Evolutionary conservation across 257 asterid genomes (phyloP).

Genomic region (Capsicum baccatum): DNA sequence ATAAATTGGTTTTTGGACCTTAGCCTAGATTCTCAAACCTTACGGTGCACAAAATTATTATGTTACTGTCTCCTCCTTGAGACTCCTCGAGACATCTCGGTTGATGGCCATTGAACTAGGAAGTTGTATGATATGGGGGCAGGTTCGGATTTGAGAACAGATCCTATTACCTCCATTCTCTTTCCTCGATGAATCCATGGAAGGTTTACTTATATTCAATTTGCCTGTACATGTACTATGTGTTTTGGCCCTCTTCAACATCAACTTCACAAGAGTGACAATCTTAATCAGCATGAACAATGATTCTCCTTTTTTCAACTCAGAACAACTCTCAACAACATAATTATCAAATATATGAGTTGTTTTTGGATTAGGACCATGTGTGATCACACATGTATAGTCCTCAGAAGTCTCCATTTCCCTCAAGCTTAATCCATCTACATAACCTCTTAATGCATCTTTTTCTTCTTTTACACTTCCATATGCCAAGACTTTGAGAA

Average conservation of each 20-base stretch:
- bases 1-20: neutral
- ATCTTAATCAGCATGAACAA: constrained; percentile 47
- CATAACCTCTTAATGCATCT: constrained; percentile 31
- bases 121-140: too few relatives aligned
- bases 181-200: too few relatives aligned
- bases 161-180: too few relatives aligned
- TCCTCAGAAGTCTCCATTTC: constrained; percentile 98
- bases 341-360: constrained; percentile 82
- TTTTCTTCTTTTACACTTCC: constrained; percentile 38
- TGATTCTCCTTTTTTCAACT: constrained; percentile 36
- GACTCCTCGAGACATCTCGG: too few relatives aligned
- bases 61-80: too few relatives aligned
- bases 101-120: too few relatives aligned
- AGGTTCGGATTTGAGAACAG: too few relatives aligned
- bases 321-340: constrained; percentile 63
- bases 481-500: constrained; percentile 43
- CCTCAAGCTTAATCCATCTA: constrained; percentile 61
- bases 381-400: constrained; percentile 87
- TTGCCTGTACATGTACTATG: constrained; percentile 73
- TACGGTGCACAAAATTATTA: too few relatives aligned
- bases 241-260: constrained; percentile 66
- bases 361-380: constrained; percentile 86
- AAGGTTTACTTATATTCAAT: neutral
- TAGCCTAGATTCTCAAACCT: too few relatives aligned
- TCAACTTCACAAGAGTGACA: constrained; percentile 59